phyloP scores from a whole-genome alignment of 371 early-diverging fungal genomes.

The Mortierella sp. region DNA sequence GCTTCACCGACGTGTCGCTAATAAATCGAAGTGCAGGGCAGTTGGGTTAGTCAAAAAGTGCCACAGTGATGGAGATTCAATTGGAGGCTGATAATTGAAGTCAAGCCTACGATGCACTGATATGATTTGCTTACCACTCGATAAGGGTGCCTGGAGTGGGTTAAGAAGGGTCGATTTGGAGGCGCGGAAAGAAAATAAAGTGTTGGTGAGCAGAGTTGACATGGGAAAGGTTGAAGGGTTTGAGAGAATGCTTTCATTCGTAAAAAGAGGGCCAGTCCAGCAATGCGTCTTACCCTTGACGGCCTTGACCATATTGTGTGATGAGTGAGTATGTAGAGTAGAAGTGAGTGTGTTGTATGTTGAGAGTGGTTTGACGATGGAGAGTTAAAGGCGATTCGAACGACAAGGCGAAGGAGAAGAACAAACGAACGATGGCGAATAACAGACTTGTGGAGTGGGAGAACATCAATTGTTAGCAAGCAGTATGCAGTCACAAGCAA shows the following conservation, averaged over 20 bases:
- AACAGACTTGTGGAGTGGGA: too few species aligned
- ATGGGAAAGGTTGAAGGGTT: too few species aligned
- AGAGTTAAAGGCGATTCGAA: not conserved
- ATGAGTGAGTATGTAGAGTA: not conserved
- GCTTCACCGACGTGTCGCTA: constrained; percentile 87
- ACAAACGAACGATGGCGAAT: too few species aligned
- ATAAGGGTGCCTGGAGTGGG: not conserved
- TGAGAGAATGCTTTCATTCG: not conserved
- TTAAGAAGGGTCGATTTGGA: not conserved
- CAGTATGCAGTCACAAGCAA: too few species aligned
- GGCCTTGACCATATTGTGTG: constrained; percentile 50
- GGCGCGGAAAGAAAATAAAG: not conserved
- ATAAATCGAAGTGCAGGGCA: not conserved
- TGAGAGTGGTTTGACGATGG: not conserved
- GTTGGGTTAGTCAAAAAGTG: too few species aligned
- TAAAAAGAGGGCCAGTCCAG: not conserved
- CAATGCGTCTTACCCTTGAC: constrained; percentile 33
- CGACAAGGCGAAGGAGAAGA: not conserved
- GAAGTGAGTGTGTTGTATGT: not conserved
- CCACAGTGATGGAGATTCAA: too few species aligned
- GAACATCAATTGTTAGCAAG: too few species aligned
- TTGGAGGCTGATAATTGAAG: too few species aligned
- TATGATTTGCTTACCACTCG: not conserved
- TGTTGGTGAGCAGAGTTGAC: not conserved
- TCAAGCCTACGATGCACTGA: not conserved